These are phyloP conservation scores for Leccinum subgranulosum DNA, from an alignment of 768 basidiomycete species.

Conservation along the genomic window DNA sequence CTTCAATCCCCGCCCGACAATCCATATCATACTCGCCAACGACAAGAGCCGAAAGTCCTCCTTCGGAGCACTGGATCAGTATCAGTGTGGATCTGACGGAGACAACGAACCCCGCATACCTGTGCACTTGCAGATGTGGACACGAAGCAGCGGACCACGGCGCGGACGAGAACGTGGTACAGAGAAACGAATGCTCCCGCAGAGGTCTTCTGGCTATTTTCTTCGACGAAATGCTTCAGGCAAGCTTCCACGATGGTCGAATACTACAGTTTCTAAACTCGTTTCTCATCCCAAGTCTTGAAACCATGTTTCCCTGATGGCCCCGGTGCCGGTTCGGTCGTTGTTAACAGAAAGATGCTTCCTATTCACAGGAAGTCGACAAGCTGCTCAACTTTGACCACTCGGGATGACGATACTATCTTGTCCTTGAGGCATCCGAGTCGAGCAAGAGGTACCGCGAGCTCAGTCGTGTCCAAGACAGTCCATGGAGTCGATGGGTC, in stretches of 20 bases:
- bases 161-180: constrained; percentile 55
- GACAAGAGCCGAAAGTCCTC: constrained; percentile 42
- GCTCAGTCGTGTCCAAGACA: too few relatives aligned
- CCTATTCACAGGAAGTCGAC: constrained; percentile 58
- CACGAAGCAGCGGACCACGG: constrained; percentile 64
- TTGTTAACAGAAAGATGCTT: constrained; percentile 10
- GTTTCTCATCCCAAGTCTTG: constrained; percentile 20
- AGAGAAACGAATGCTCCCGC: constrained; percentile 61
- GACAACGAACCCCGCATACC: constrained; percentile 53
- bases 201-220: constrained; percentile 72
- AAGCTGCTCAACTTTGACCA: constrained; percentile 78
- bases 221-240: constrained; percentile 80
- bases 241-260: constrained; percentile 26
- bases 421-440: constrained; percentile 31
- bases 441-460: too few relatives aligned
- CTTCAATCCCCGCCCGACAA: constrained; percentile 59
- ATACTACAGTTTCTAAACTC: constrained; percentile 11
- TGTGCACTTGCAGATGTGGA: constrained; percentile 67
- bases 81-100: constrained; percentile 58
- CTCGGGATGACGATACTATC: constrained; percentile 58
- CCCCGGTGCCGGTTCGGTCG: constrained; percentile 6
- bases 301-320: constrained; percentile 13
- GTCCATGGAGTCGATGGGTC: too few relatives aligned
- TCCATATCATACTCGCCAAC: constrained; percentile 57
- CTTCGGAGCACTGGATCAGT: constrained; percentile 55